Conservation (phyloP, 108 stramenopile species). For the Skeletonema costatum region DNA sequence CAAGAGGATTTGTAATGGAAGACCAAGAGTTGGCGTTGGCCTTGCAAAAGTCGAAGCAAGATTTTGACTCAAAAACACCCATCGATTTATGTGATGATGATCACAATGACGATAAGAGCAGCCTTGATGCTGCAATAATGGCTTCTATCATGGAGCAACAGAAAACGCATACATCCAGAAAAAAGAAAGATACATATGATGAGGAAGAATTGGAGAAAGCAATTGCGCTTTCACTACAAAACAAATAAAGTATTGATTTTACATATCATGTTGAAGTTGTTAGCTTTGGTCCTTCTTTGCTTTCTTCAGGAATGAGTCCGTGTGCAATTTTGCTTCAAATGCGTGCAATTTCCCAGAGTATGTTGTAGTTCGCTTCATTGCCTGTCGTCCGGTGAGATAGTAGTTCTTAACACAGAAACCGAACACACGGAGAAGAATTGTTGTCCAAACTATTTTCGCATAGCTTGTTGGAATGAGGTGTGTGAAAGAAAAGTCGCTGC, state of each 20-base stretch:
- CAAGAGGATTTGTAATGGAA: neutral
- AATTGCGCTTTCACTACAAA: constrained; percentile 42
- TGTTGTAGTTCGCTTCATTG: constrained; percentile 81
- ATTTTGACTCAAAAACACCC: constrained; percentile 8
- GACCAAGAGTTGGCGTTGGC: constrained; percentile 11
- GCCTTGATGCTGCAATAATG: constrained; percentile 29
- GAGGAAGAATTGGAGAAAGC: constrained; percentile 46
- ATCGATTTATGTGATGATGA: neutral
- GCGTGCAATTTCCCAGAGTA: constrained; percentile 87
- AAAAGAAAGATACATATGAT: constrained; percentile 4
- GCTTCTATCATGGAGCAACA: constrained; percentile 15
- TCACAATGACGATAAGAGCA: neutral
- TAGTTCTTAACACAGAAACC: constrained; percentile 91
- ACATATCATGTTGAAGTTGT: neutral
- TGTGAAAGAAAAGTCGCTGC: constrained; percentile 30
- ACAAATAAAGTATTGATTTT: constrained; percentile 5
- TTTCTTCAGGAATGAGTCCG: constrained; percentile 70
- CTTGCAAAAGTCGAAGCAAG: constrained; percentile 23
- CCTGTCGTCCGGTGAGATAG: constrained; percentile 83
- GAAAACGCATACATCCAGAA: neutral
- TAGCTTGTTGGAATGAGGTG: constrained; percentile 69
- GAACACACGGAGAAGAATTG: constrained; percentile 72
- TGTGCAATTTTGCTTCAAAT: constrained; percentile 81
- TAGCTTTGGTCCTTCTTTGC: constrained; percentile 25
- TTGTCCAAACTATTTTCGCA: constrained; percentile 83